Conservation (phyloP, 176 grass and related monocot genomes). For the Oropetium thomaeum region DNA sequence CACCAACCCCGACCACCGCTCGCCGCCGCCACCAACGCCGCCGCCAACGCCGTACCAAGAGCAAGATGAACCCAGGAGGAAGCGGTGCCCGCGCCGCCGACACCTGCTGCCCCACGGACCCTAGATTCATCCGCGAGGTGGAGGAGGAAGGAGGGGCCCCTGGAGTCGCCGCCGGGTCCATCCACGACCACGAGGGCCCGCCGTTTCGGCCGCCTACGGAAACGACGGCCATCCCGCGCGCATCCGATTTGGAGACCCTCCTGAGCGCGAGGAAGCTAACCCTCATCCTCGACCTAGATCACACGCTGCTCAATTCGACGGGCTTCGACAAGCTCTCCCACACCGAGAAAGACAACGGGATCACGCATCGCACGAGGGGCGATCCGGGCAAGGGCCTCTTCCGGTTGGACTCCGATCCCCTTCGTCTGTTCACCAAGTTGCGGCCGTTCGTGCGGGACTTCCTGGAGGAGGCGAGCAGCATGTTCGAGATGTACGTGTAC, state of each 20-base stretch:
- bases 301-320: constrained; percentile 62
- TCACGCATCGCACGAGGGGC: neutral
- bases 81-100: neutral
- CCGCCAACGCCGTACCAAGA: neutral
- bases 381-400: constrained; percentile 52
- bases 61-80: neutral
- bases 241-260: neutral
- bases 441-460: constrained; percentile 53
- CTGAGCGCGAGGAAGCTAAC: constrained; percentile 50
- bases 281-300: constrained; percentile 66
- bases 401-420: constrained; percentile 12
- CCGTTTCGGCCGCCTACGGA: neutral
- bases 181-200: neutral
- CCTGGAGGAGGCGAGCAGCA: constrained; percentile 45
- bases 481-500: constrained; percentile 69
- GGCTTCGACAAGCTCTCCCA: constrained; percentile 26
- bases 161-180: neutral
- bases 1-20: neutral
- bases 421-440: constrained; percentile 55
- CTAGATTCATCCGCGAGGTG: neutral
- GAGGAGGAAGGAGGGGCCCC: neutral
- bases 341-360: constrained; percentile 26
- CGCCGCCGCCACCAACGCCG: neutral
- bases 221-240: neutral
- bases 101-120: neutral